These are phyloP conservation scores for Claviceps humidiphila DNA, from an alignment of 2,329 filamentous ascomycete genomes.

Conservation along the genomic window DNA sequence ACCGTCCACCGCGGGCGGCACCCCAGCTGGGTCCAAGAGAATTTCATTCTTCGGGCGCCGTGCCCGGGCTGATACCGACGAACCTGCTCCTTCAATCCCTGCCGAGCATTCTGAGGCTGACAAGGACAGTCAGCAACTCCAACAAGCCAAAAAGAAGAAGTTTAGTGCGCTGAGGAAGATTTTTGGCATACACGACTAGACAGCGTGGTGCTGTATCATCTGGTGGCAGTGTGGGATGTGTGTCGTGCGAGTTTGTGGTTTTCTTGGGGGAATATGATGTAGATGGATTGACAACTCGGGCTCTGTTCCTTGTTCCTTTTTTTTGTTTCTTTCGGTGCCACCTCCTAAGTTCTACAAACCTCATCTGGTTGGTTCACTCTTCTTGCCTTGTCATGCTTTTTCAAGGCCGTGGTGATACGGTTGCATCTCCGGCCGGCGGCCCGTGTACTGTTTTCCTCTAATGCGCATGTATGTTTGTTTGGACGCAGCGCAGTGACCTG, in stretches of 20 bases:
- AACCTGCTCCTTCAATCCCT: constrained; percentile 4
- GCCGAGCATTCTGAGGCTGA: background rate
- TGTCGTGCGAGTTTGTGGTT: background rate
- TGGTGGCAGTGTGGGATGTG: background rate
- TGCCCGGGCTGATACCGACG: constrained; percentile 6
- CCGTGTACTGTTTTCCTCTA: too few species aligned
- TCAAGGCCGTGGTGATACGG: too few species aligned
- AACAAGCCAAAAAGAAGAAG: constrained; percentile 45
- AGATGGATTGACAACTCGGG: background rate
- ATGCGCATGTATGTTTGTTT: too few species aligned
- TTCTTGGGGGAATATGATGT: background rate
- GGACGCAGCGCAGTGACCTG: too few species aligned
- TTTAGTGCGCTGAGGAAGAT: constrained; percentile 53
- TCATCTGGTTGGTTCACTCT: too few species aligned
- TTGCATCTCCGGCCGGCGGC: too few species aligned
- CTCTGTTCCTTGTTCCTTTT: too few species aligned
- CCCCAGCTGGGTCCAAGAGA: constrained; percentile 11
- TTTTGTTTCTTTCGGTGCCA: too few species aligned
- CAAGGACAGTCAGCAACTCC: background rate
- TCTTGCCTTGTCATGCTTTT: too few species aligned
- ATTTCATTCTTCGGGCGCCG: constrained; percentile 19
- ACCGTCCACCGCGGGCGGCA: constrained; percentile 22
- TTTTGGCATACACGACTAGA: constrained; percentile 40
- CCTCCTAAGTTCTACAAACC: too few species aligned
- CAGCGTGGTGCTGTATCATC: constrained; percentile 6